Base-by-base conservation (phyloP, 2,329 filamentous ascomycete species). In the Aspergillus uvarum region DNA sequence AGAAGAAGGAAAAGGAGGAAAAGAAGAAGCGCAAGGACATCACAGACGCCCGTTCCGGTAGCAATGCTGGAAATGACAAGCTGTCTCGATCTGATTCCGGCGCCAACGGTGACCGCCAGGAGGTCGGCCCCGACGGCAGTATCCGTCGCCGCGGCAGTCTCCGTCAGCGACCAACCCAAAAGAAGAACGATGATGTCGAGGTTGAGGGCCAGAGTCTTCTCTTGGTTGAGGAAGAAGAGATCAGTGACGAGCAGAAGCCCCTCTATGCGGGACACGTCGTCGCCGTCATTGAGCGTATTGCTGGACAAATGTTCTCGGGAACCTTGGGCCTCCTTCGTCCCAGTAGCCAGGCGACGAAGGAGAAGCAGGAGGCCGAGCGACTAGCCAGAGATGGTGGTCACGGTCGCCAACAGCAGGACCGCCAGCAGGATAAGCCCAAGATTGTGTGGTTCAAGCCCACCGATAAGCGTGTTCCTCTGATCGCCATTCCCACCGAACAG, bases 391-490 rank as follows among this genome's bases (percentile, higher is more conserved):
- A 98, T 74, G 94, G 93, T 63, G 84, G 82, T 66, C 84, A 85
- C 65, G 88, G 89, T 63, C 85, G 85, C 62, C 85, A 88, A 56
- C 88, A 95, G 66, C 91, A 93, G 63, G 88, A 89, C 65, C 91
- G 93, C 56, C 87, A 91, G 64, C 92, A 96, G 74, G 95, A 99
- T 65, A 97, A 97, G 80, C 95, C 95, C 64, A 99, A 99, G 87
- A 99, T 99, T 79, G 95, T 99, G 47, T 99, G 95, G 95, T 99
- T 99, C 82, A 99, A 99, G 83, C 95, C 95, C 60, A 99, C 95
- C 1, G 95, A 99, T 80, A 98, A 99, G 85, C 92, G 95, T 73
- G 95, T 99, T 51, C 95, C 95, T 53, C 83, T 99, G 66, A 99
- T 99, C 76, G 95, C 95, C 56, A 99, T 99, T 65, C 95, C 95